These are phyloP conservation scores for Colletotrichum simmondsii DNA, from an alignment of 2,329 filamentous ascomycete genomes.

Conservation along the genomic window DNA sequence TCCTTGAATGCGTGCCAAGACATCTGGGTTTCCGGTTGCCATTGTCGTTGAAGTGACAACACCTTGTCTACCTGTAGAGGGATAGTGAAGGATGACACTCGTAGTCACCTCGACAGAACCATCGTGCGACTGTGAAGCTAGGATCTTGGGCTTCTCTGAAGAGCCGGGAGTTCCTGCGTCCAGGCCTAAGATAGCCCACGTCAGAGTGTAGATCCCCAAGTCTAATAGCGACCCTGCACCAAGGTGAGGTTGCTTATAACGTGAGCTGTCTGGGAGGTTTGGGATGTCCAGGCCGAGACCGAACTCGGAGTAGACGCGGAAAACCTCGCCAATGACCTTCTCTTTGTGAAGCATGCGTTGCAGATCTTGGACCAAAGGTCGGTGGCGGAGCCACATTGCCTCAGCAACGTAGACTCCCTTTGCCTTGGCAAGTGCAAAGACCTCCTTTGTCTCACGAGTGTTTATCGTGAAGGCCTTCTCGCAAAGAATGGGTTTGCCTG, in stretches of 20 bases:
- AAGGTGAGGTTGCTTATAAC: constrained; percentile 49
- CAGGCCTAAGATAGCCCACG: constrained; percentile 50
- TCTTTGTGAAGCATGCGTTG: constrained; percentile 50
- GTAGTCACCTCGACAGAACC: constrained; percentile 48
- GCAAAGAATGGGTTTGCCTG: constrained; percentile 56
- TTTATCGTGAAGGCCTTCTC: constrained; percentile 58
- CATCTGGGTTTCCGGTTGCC: constrained; percentile 35
- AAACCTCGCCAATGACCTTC: constrained; percentile 50
- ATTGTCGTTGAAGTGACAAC: constrained; percentile 52
- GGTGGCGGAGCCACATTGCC: constrained; percentile 58
- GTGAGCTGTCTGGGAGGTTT: constrained; percentile 42
- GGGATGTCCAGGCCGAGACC: constrained; percentile 48
- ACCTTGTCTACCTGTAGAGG: constrained; percentile 48
- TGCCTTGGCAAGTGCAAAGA: constrained; percentile 50
- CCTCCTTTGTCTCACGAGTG: constrained; percentile 49
- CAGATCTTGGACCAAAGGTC: constrained; percentile 48
- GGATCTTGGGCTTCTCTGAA: constrained; percentile 45
- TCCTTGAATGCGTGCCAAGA: constrained; percentile 52
- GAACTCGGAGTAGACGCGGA: constrained; percentile 53
- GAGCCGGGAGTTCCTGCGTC: constrained; percentile 36
- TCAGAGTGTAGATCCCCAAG: constrained; percentile 56
- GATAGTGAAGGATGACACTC: constrained; percentile 51
- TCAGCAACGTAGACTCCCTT: constrained; percentile 57
- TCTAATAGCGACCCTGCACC: constrained; percentile 56
- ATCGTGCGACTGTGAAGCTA: constrained; percentile 47